Base-by-base conservation (phyloP, 2,329 filamentous ascomycete genomes). In the Ilyonectria mors-panacis region DNA sequence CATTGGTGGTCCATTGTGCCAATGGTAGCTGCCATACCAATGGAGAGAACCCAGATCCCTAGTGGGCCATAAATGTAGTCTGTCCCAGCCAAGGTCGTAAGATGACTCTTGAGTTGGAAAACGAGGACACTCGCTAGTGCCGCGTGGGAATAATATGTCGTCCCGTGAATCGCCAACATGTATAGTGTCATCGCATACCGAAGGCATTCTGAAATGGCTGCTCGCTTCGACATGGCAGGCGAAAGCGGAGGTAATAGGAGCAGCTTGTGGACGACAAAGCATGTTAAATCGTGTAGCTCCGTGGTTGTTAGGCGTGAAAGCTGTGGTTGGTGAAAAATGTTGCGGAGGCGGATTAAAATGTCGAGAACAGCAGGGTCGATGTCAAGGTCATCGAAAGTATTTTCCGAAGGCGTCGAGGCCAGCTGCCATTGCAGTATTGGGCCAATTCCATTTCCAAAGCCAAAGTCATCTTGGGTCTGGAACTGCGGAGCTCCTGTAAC, bases 101-200 rank as follows among this genome's bases (percentile, higher is more conserved):
- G 74, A 28, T 80, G 67, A 1, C 64, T 33, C 23, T 73, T 77
- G 15, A 86, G 75, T 21, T 72, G 77, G 2, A 63, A 30, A 13
- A 83, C 68, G 1, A 85, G 76, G 0, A 68, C 75, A 51, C 79
- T 78, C 4, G 80, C 65, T 12, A 87, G 77, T 10, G 77, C 79
- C 0, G 77, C 79, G 66, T 89, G 87, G 1, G 86, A 85, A 67
- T 86, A 89, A 70, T 89, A 89, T 9, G 86, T 87, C 30, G 86
- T 83, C 0, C 87, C 87, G 12, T 89, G 87, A 0, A 86, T 78
- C 45, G 82, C 81, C 19, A 89, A 81, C 83, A 89, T 85, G 76
- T 87, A 88, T 0, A 88, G 79, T 0, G 83, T 74, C 1, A 83
- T 77, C 4, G 81, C 81, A 59, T 82, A 84, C 9, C 86, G 85